A percentile compares a stretch with the other conserved stretches of the same genome.
These are phyloP conservation scores for Royoungia palumana DNA, from an alignment of 768 basidiomycete species.

Conservation along the genomic window DNA sequence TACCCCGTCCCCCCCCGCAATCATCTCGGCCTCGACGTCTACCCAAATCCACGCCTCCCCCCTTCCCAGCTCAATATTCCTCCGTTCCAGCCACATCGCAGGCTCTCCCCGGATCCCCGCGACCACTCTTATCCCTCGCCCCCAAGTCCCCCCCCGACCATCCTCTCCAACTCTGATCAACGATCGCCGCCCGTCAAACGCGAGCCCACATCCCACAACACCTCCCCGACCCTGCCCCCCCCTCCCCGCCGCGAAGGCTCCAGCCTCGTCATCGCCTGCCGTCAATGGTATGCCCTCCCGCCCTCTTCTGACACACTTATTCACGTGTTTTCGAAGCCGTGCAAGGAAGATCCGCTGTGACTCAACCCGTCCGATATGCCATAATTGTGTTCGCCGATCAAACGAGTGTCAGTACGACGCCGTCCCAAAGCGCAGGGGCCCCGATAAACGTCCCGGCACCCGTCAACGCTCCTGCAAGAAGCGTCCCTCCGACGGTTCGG, in stretches of 20 bases:
- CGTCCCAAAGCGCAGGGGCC: conserved; percentile 77
- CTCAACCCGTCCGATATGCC: conserved; percentile 75
- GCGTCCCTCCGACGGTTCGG: conserved; percentile 55
- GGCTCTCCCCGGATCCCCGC: conserved; percentile 35
- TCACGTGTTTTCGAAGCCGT: conserved; percentile 54
- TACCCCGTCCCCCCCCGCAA: conserved; percentile 43
- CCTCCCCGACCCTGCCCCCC: conserved; percentile 11
- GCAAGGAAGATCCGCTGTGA: conserved; percentile 85
- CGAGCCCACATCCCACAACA: conserved; percentile 39
- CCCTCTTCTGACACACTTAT: conserved; percentile 20
- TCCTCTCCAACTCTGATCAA: conserved; percentile 23
- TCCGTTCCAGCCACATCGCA: conserved; percentile 27
- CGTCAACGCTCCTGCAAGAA: conserved; percentile 85
- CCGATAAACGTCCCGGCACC: conserved; percentile 83
- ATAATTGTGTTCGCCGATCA: conserved; percentile 76
- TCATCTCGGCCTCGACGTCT: conserved; percentile 45
- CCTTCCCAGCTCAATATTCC: conserved; percentile 22
- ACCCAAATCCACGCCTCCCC: conserved; percentile 42
- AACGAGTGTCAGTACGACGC: conserved; percentile 79
- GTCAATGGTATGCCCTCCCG: conserved; percentile 64
- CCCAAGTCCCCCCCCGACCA: conserved; percentile 15
- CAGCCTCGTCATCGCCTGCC: conserved; percentile 77
- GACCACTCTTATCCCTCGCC: conserved; percentile 39
- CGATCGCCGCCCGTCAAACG: conserved; percentile 40
- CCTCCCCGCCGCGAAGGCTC: conserved; percentile 55